Base-by-base conservation (phyloP, 2,329 filamentous ascomycete genomes). In the Nannizzia gypsea region DNA sequence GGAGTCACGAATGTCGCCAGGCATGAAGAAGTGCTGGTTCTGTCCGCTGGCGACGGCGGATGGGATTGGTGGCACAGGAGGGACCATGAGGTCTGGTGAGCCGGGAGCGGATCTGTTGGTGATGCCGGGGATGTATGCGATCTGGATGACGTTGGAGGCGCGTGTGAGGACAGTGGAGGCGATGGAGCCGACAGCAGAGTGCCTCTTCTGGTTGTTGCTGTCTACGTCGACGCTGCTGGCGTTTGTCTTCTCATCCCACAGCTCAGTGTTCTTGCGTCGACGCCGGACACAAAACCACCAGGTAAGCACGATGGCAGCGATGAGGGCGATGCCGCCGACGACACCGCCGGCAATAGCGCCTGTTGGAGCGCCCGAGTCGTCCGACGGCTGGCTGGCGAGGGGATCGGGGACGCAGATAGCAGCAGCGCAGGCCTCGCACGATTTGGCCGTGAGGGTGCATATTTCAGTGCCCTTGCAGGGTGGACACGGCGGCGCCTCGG, bases 71-170 rank as follows among this genome's bases (percentile, higher is more conserved):
- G 93, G 93, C 3, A 99, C 91, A 0, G 92, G 92, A n/a, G 91
- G 90, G 3, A 95, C 88, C 57, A 92, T 81, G 20, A 90, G 77
- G 42, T 84, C 85, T 2, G 89, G 89, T 0, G 90, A 92, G n/a
- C 87, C 86, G 3, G 89, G 88, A 6, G 86, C 85, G 11, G 91
- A 90, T 66, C 92, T 84, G 76, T 96, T 96, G 62, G 90, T 96
- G 68, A 97, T 91, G 62, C 93, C 93, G 13, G 93, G 93, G 65
- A 99, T 97, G 73, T 97, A 99, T 60, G 93, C 93, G 74, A 99
- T 99, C 76, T 97, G 93, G 68, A 99, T 99, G 71, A 99, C 92
- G 77, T 99, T 99, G 69, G 93, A 97, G 56, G 93, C 93, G 63
- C 93, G 86, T 17, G 93, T 97, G 62, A 96, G 82, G 61, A 97